Evolutionary conservation across 2,329 filamentous ascomycete species (phyloP), one percentile per base, ranked within the genome.

Genomic region (Corniculantispora saksenae): DNA sequence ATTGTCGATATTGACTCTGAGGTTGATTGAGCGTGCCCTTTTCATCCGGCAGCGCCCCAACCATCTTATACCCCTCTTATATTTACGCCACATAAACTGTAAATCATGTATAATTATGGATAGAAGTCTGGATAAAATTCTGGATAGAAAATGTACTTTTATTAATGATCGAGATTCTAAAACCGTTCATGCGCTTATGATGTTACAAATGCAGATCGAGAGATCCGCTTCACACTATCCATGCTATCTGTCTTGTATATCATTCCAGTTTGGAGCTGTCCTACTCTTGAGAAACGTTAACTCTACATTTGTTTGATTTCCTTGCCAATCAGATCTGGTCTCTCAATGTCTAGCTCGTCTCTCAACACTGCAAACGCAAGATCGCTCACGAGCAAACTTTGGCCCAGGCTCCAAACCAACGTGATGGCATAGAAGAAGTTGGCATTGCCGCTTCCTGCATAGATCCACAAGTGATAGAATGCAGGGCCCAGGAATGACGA

Each of bases 361-460:
- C 95, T 83, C 67, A 99, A 81, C 7, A 94, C 88, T 0, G 95
- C 93, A 79, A 96, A 98, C 2, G 97, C 83, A 61, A 93, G 84
- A 75, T 99, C 95, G 13, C 92, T 93, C 8, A 98, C 86, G 35
- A 99, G 81, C 67, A 99, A 83, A 45, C 93, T 94, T 70, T 97
- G 84, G 0, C 93, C 95, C 27, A 99, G 77, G 74, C 93, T 97
- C 95, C 95, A 99, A 0, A 99, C 95, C n/a, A 99, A 81, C 0
- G 95, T 99, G 72, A 99, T 98, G 69, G 95, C 95, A 75, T 99
- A 99, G 80, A 99, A 99, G 81, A 99, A 99, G 76, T 99, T 99
- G 66, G 95, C 95, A 73, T 99, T 99, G 32, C 95, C 95, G 64
- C 93, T 97, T 58, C 95, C 95, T 2, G 95, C 95, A 74, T 98